Evolutionary conservation across 345 rosid species (phyloP), one percentile per base, ranked within the genome.

Genomic region (Eucalyptus lansdowneana): DNA sequence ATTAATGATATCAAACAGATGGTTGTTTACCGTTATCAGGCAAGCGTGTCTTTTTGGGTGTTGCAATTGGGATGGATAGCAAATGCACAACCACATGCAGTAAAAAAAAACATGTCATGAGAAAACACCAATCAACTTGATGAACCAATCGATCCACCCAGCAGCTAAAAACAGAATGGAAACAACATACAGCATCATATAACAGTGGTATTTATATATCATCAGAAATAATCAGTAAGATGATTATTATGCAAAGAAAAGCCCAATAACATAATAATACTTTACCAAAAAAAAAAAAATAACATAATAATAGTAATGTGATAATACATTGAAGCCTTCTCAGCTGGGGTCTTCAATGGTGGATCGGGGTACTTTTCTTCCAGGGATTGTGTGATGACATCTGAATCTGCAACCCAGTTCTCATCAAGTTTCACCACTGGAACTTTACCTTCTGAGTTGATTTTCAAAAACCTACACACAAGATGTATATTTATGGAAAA

Each of bases 331-430:
- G 97, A 94, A 91, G 97, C 96, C 92, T 96, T 97, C 92, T 96
- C 99, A 4, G 96, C 93, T 13, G 99, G 99, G 34, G 96, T 95
- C 87, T 56, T 93, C 90, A 97, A 91, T 34, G 98, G 93, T 42
- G 99, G 99, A 91, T 96, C 93, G 11, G 98, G 99, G 91, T 91
- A 97, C 93, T 96, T 96, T 40, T 96, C 98, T 92, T 97, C 99
- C 88, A 97, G 90, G 47, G 96, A 49, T 62, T 95, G 96, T 4
- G 99, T 93, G 65, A 97, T 97, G 87, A 96, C 96, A 95, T 97
- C 99, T 27, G 99, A 97, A 92, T 97, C 99, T 10, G 98, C 95
- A 94, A 97, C 92, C 99, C 99, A 97, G 83, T 94, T 93, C 92
- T 97, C 98, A 89, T 96, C 98, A 87, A 97, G 91, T 87, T 97